Evolutionary conservation across 83 land plant genomes (phyloP).

Genomic region (Larix sibirica): DNA sequence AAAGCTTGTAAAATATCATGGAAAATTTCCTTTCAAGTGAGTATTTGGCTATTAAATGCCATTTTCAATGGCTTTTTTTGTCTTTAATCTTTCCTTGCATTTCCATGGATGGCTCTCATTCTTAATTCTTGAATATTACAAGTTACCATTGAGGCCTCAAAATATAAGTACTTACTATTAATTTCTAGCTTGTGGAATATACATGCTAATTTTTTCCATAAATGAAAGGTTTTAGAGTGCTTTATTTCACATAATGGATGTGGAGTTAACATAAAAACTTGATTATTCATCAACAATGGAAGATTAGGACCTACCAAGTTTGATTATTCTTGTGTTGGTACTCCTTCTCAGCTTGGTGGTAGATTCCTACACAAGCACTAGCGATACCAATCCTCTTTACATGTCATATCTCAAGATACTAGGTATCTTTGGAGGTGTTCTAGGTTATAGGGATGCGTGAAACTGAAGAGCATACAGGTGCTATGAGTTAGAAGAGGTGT

Average conservation of each 20-base stretch:
- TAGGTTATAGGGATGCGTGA: too few relatives aligned
- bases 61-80: conserved; percentile 79
- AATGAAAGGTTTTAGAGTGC: conserved; percentile 97
- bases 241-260: conserved; percentile 77
- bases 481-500: too few relatives aligned
- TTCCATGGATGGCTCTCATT: conserved; percentile 92
- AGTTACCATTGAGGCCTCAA: conserved; percentile 64
- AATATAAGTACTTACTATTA: conserved; percentile 76
- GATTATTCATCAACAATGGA: too few relatives aligned
- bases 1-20: conserved; percentile 89
- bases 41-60: conserved; percentile 95
- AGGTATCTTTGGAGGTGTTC: too few relatives aligned
- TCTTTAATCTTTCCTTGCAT: conserved; percentile 79
- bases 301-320: too few relatives aligned
- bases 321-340: too few relatives aligned
- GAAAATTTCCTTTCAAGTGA: conserved; percentile 92
- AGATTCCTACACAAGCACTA: too few relatives aligned
- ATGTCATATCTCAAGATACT: too few relatives aligned
- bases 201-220: conserved; percentile 72
- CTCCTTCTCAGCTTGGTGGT: too few relatives aligned
- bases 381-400: too few relatives aligned
- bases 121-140: conserved; percentile 66
- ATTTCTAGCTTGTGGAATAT: conserved; percentile 79
- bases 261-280: too few relatives aligned
- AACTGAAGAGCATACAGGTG: too few relatives aligned